Evolutionary conservation across 805 yeast species (phyloP).

Genomic region (Blastobotrys terrestris): DNA sequence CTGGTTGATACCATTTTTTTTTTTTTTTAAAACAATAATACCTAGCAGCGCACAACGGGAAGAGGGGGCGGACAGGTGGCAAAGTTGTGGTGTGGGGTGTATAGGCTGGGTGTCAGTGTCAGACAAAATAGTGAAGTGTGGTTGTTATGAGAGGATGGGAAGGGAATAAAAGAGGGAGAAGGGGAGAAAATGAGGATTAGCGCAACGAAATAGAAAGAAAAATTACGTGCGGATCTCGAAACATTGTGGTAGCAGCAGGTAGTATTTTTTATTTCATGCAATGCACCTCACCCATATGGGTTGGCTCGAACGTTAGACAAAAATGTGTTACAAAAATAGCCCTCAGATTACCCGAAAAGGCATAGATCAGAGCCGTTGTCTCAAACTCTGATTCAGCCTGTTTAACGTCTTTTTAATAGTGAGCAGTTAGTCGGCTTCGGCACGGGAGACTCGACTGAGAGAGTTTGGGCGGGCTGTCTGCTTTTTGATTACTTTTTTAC

Average conservation of each 20-base stretch:
- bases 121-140: background rate
- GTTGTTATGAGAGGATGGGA: background rate
- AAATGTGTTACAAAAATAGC: background rate
- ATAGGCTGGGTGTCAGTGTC: background rate
- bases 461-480: too few species aligned
- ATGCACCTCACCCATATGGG: background rate
- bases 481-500: too few species aligned
- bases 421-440: background rate
- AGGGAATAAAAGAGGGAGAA: background rate
- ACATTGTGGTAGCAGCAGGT: background rate
- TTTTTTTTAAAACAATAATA: too few species aligned
- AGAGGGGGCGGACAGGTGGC: background rate
- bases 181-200: background rate
- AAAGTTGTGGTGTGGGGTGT: background rate
- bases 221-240: background rate
- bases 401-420: background rate
- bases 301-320: background rate
- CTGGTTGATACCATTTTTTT: background rate
- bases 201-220: too few species aligned
- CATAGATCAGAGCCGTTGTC: background rate
- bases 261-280: background rate
- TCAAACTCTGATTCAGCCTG: background rate
- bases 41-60: background rate
- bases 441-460: too few species aligned
- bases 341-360: background rate